phyloP scores from a whole-genome alignment of 768 basidiomycete genomes.

The Podaxis sp. region DNA sequence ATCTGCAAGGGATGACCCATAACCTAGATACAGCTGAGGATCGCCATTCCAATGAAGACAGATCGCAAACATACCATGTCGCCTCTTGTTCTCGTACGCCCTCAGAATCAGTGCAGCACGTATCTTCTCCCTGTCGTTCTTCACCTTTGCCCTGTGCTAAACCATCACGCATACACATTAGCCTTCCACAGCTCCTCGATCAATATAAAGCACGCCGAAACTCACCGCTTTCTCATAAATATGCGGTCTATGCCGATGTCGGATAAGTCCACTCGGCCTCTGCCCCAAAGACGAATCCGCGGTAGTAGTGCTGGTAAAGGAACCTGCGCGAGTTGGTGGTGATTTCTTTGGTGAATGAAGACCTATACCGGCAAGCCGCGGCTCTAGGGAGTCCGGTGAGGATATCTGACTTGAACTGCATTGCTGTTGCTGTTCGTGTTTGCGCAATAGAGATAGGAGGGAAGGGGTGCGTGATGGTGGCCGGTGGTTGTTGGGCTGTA shows the following conservation, averaged over 20 bases:
- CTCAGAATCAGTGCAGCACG: neutral
- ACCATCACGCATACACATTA: neutral
- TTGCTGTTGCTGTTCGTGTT: neutral
- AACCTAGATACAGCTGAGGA: neutral
- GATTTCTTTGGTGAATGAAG: conserved; percentile 2
- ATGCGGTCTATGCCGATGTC: conserved; percentile 13
- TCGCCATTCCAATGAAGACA: neutral
- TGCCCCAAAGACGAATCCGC: neutral
- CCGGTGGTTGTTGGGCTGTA: neutral
- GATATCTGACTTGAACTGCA: neutral
- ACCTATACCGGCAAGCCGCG: conserved; percentile 3
- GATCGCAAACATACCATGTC: conserved; percentile 1
- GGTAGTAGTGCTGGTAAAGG: neutral
- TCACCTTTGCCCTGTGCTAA: conserved; percentile 10
- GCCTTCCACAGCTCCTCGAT: neutral
- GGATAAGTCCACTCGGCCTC: conserved; percentile 5
- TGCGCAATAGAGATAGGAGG: conserved; percentile 4
- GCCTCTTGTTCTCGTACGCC: conserved; percentile 6
- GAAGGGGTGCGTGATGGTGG: conserved; percentile 11
- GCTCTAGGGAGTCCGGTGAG: neutral
- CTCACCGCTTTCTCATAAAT: conserved; percentile 8
- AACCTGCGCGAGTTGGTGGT: conserved; percentile 1
- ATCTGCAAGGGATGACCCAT: conserved; percentile 11
- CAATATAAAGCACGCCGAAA: neutral
- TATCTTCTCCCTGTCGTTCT: conserved; percentile 2